These are phyloP conservation scores for Magnusiomyces paraingens DNA, from an alignment of 1,139 yeast species.

Conservation along the genomic window DNA sequence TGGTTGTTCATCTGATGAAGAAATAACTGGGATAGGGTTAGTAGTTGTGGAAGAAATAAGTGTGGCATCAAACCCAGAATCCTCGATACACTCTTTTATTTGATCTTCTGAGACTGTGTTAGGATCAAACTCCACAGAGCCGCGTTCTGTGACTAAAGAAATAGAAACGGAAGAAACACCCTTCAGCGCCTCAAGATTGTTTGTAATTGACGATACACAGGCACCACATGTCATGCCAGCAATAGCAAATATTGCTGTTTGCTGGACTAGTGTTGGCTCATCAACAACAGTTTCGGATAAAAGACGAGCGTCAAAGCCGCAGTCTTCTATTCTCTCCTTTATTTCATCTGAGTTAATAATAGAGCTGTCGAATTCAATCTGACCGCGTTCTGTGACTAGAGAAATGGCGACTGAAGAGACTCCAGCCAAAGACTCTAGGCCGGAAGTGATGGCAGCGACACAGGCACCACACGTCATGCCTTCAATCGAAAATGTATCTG, in stretches of 20 bases:
- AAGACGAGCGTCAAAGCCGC: conserved; percentile 61
- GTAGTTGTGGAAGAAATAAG: conserved; percentile 30
- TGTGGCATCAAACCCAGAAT: conserved; percentile 65
- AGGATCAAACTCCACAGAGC: conserved; percentile 46
- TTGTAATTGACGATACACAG: conserved; percentile 61
- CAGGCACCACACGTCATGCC: conserved; percentile 86
- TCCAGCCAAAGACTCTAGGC: conserved; percentile 45
- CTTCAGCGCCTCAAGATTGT: conserved; percentile 41
- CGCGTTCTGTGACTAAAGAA: conserved; percentile 70
- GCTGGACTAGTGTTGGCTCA: conserved; percentile 33
- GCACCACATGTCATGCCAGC: conserved; percentile 75
- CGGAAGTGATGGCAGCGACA: conserved; percentile 53
- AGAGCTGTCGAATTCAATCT: conserved; percentile 41
- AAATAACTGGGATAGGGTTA: neutral
- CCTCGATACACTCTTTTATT: conserved; percentile 51
- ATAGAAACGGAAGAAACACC: conserved; percentile 53
- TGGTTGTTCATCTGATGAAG: too few relatives aligned
- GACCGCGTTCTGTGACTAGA: conserved; percentile 66
- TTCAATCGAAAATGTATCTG: conserved; percentile 11
- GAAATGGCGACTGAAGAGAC: conserved; percentile 38
- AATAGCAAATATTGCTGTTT: conserved; percentile 20
- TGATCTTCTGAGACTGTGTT: conserved; percentile 31
- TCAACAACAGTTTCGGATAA: conserved; percentile 16
- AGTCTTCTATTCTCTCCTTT: conserved; percentile 53
- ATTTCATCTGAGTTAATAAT: conserved; percentile 36